A percentile compares a stretch with the other conserved stretches of the same genome.
Conservation (phyloP, 441 rosid genomes). For the Syzygium malaccense region DNA sequence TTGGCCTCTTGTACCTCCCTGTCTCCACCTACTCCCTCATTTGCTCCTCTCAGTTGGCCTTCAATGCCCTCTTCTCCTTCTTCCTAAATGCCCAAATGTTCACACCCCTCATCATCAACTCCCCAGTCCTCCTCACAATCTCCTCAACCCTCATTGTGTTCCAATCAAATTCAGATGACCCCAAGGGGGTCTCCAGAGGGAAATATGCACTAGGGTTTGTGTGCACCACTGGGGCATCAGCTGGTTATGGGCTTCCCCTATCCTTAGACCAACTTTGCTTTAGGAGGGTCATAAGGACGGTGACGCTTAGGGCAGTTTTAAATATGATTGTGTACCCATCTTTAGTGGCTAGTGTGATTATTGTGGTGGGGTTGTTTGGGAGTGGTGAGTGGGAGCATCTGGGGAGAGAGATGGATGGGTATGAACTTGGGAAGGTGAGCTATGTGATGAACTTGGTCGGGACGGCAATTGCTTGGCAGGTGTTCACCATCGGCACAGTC, state of each 20-base stretch:
- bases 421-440: neutral
- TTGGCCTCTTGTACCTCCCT: conserved; percentile 37
- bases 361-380: neutral
- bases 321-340: neutral
- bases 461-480: neutral
- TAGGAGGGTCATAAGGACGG: neutral
- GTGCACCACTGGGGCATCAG: neutral
- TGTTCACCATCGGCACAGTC: neutral
- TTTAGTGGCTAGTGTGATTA: neutral
- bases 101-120: conserved; percentile 36
- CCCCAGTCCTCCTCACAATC: conserved; percentile 30
- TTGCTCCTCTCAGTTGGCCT: conserved; percentile 41
- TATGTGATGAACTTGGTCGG: neutral
- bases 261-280: neutral
- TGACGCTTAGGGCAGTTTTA: neutral
- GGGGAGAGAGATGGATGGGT: neutral
- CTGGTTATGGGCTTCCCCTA: neutral
- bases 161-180: neutral
- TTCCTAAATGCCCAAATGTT: conserved; percentile 40
- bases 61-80: conserved; percentile 40
- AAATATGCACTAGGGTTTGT: neutral
- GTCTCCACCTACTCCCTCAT: conserved; percentile 49
- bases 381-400: neutral
- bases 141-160: conserved; percentile 14
- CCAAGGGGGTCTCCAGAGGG: neutral